phyloP scores from a whole-genome alignment of 1,284 basidiomycete species.

The Neonothopanus nambi region DNA sequence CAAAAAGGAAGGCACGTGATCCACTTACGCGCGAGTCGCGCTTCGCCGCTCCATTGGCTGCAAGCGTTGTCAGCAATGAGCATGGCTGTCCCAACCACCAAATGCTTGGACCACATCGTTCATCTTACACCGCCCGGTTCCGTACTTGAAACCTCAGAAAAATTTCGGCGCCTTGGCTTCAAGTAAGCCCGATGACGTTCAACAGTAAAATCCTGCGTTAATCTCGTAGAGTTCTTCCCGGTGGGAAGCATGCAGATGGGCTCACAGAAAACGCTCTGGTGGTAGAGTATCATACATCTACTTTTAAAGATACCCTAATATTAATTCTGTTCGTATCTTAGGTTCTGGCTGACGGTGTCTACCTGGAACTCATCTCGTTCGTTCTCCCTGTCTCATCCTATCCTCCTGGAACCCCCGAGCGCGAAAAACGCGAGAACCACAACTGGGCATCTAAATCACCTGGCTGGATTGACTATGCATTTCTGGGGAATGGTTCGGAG shows the following conservation, averaged over 20 bases:
- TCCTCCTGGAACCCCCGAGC: constrained; percentile 45
- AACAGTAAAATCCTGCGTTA: background rate
- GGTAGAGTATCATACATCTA: constrained; percentile 33
- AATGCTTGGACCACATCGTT: constrained; percentile 64
- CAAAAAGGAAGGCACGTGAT: background rate
- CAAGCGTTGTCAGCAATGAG: no score
- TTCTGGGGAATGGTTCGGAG: constrained; percentile 51
- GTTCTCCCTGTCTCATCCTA: constrained; percentile 52
- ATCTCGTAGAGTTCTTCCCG: constrained; percentile 52
- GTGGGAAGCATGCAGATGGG: constrained; percentile 64
- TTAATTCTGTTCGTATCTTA: constrained; percentile 22
- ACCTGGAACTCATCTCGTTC: constrained; percentile 71
- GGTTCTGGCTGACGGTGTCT: constrained; percentile 60
- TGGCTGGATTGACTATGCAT: constrained; percentile 69
- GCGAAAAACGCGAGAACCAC: constrained; percentile 41
- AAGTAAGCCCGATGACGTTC: constrained; percentile 37
- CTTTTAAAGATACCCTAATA: background rate
- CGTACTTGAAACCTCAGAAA: constrained; percentile 46
- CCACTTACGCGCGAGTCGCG: background rate
- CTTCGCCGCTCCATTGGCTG: background rate
- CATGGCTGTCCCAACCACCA: constrained; percentile 36
- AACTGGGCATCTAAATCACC: constrained; percentile 53
- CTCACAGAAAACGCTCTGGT: constrained; percentile 65
- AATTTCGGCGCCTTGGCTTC: constrained; percentile 65
- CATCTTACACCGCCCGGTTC: constrained; percentile 65